phyloP scores from a whole-genome alignment of 2,329 filamentous ascomycete genomes.

The Ceratocystiopsis sp. region DNA sequence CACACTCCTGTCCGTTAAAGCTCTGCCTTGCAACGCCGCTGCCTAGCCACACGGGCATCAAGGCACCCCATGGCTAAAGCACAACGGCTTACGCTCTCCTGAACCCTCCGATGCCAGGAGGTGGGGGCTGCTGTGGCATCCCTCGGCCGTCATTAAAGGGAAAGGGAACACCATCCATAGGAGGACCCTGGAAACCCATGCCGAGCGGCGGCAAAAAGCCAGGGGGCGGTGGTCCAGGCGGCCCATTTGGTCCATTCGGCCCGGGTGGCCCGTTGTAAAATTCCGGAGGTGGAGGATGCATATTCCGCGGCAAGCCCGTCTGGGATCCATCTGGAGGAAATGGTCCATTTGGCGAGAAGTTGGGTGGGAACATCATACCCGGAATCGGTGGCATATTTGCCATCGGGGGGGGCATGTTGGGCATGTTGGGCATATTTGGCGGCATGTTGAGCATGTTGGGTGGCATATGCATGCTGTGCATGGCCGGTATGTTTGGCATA shows the following conservation, averaged over 20 bases:
- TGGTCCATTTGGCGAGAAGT: conserved; percentile 31
- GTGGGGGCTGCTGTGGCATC: conserved; percentile 12
- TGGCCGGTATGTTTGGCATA: conserved; percentile 2
- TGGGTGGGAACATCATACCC: conserved; percentile 37
- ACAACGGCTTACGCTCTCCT: too few species aligned
- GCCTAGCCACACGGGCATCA: too few species aligned
- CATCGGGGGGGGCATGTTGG: conserved; percentile 5
- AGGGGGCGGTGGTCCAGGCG: conserved; percentile 12
- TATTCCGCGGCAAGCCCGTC: conserved; percentile 32
- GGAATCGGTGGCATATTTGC: conserved; percentile 2
- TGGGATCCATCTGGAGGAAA: conserved; percentile 30
- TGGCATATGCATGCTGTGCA: conserved; percentile 20
- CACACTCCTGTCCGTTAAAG: too few species aligned
- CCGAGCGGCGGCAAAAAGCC: conserved; percentile 36
- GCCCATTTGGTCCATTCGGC: conserved; percentile 7
- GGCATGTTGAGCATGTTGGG: conserved; percentile 3
- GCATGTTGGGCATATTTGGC: conserved; percentile 1
- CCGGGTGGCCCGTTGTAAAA: conserved; percentile 25
- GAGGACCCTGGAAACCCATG: conserved; percentile 36
- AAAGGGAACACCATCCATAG: conserved; percentile 30
- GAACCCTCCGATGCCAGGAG: too few species aligned
- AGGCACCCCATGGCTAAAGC: too few species aligned
- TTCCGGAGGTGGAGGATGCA: conserved; percentile 38
- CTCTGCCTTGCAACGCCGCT: too few species aligned
- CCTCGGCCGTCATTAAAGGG: conserved; percentile 30